Conservation (phyloP, 805 yeast genomes). For the Saccharomycopsis sp. region DNA sequence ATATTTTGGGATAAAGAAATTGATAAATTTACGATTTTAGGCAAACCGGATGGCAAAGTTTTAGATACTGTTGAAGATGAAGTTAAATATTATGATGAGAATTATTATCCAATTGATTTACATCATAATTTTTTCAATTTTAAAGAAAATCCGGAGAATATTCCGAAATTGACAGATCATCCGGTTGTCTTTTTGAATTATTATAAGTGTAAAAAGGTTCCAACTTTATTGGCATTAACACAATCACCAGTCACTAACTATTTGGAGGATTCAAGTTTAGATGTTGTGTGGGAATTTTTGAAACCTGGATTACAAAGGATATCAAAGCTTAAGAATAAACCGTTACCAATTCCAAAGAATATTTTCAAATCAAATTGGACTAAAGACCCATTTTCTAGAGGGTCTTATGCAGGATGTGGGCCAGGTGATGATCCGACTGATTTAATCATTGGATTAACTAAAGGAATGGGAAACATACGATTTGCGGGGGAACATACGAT, state of each 20-base stretch:
- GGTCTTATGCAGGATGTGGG: slow-evolving; percentile 71
- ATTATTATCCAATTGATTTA: slow-evolving; percentile 23
- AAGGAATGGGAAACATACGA: slow-evolving; percentile 51
- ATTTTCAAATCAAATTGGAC: slow-evolving; percentile 68
- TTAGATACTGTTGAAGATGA: slow-evolving; percentile 51
- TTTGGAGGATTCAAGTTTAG: slow-evolving; percentile 36
- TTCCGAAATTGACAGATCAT: slow-evolving; percentile 44
- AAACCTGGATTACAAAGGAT: slow-evolving; percentile 40
- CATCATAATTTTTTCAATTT: slow-evolving; percentile 22
- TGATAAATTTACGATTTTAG: slow-evolving; percentile 44
- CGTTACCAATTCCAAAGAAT: slow-evolving; percentile 34
- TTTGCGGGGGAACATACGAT: slow-evolving; percentile 93
- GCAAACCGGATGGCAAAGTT: slow-evolving; percentile 32
- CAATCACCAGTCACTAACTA: slow-evolving; percentile 69
- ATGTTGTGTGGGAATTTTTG: slow-evolving; percentile 47
- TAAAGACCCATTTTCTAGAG: slow-evolving; percentile 65
- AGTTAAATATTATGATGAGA: slow-evolving; percentile 36
- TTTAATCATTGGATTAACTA: slow-evolving; percentile 50
- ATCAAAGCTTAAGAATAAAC: slow-evolving; percentile 14
- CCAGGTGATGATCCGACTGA: slow-evolving; percentile 67
- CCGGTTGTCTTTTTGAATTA: slow-evolving; percentile 61
- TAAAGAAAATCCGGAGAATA: slow-evolving; percentile 19
- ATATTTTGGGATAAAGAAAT: slow-evolving; percentile 52
- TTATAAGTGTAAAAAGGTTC: slow-evolving; percentile 39
- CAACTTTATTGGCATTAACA: slow-evolving; percentile 57